phyloP scores from a whole-genome alignment of 179 eudicot genomes.

The Pouteria campechiana region DNA sequence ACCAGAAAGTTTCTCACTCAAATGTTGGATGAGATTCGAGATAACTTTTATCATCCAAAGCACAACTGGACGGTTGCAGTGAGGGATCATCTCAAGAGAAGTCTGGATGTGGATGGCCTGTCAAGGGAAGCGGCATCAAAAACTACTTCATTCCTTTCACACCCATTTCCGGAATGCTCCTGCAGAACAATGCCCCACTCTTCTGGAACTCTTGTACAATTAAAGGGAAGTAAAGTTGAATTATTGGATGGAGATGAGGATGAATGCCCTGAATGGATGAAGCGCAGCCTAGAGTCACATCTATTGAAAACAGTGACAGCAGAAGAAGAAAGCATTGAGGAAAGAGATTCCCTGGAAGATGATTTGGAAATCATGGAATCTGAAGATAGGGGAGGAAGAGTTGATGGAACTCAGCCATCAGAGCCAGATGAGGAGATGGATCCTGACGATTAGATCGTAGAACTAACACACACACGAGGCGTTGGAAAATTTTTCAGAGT shows the following conservation, averaged over 20 bases:
- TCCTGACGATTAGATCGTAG: constrained; percentile 76
- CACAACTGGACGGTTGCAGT: constrained; percentile 72
- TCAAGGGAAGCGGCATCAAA: constrained; percentile 41
- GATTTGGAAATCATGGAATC: constrained; percentile 48
- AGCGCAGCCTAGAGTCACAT: constrained; percentile 17
- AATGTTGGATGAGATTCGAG: constrained; percentile 42
- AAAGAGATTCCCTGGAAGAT: constrained; percentile 43
- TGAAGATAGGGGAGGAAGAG: constrained; percentile 24
- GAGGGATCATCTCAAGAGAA: constrained; percentile 70
- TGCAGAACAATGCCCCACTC: constrained; percentile 46
- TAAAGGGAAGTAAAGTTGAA: constrained; percentile 2
- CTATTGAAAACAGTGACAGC: constrained; percentile 6
- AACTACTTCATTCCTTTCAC: constrained; percentile 55
- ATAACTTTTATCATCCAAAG: constrained; percentile 62
- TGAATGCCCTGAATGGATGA: constrained; percentile 73
- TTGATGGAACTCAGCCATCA: constrained; percentile 14
- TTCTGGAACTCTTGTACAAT: constrained; percentile 16
- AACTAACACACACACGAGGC: too few species aligned
- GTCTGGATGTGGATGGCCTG: constrained; percentile 67
- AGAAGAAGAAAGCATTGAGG: constrained; percentile 25
- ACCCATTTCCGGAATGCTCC: constrained; percentile 91
- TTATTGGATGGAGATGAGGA: constrained; percentile 20
- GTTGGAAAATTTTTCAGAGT: too few species aligned
- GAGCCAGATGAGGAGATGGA: constrained; percentile 96
- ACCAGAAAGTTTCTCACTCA: constrained; percentile 64